Conservation (phyloP, 1,139 yeast genomes). For the Suhomyces anneliseae region DNA sequence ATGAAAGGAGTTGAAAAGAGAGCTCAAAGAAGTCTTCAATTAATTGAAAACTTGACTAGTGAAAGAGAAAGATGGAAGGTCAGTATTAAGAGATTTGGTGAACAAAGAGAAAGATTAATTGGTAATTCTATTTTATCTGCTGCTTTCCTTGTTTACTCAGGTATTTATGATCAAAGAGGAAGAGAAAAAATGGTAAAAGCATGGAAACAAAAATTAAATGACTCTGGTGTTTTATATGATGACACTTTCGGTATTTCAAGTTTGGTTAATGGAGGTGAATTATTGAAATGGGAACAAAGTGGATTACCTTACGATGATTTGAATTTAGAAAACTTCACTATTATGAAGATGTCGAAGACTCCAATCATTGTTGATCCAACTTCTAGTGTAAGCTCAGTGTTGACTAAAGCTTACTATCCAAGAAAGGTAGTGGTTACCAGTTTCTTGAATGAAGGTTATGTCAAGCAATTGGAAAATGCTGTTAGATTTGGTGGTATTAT, state of each 20-base stretch:
- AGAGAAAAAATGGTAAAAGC: constrained; percentile 37
- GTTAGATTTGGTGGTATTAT: constrained; percentile 79
- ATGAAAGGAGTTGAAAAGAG: constrained; percentile 63
- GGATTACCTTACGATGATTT: constrained; percentile 61
- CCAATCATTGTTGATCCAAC: constrained; percentile 79
- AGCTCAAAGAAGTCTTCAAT: constrained; percentile 59
- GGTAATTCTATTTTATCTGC: constrained; percentile 71
- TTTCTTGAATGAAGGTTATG: constrained; percentile 68
- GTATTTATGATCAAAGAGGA: constrained; percentile 54
- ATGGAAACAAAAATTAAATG: constrained; percentile 45
- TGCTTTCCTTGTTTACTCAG: constrained; percentile 62
- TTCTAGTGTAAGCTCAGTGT: constrained; percentile 43
- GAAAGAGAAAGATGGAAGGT: constrained; percentile 80
- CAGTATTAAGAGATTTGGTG: constrained; percentile 52
- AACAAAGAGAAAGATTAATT: constrained; percentile 46
- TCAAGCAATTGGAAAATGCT: constrained; percentile 74
- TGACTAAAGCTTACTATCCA: constrained; percentile 32
- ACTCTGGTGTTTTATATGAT: constrained; percentile 45
- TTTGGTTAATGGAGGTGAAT: constrained; percentile 42
- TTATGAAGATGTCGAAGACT: constrained; percentile 40
- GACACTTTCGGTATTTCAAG: constrained; percentile 31
- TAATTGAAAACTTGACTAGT: constrained; percentile 61
- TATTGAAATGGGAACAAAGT: constrained; percentile 50
- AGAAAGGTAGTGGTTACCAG: constrained; percentile 58
- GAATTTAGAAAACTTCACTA: constrained; percentile 61